Evolutionary conservation across 495 filamentous ascomycete species (phyloP).

Genomic region (Penicilliopsis zonata): DNA sequence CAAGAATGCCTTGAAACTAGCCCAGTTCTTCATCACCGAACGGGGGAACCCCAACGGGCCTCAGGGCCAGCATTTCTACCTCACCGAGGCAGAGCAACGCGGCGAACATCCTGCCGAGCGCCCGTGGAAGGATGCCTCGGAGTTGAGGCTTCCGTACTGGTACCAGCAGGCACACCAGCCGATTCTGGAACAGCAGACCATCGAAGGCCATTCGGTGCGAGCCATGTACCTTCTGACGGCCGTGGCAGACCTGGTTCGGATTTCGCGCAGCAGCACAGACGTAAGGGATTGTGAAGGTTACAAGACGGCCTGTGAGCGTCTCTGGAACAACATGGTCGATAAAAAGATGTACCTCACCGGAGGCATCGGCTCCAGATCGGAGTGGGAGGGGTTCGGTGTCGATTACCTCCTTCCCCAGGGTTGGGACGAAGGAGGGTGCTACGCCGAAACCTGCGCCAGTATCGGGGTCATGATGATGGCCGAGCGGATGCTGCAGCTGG

Average conservation of each 20-base stretch:
- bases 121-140: constrained; percentile 26
- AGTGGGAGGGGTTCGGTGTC: constrained; percentile 51
- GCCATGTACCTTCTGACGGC: constrained; percentile 42
- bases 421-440: constrained; percentile 48
- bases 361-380: constrained; percentile 44
- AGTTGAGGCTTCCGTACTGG: constrained; percentile 30
- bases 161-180: constrained; percentile 45
- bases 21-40: constrained; percentile 44
- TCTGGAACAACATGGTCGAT: constrained; percentile 47
- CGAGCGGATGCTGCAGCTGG: constrained; percentile 37
- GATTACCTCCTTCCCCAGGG: constrained; percentile 45
- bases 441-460: constrained; percentile 48
- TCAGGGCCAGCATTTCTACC: constrained; percentile 37
- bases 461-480: constrained; percentile 52
- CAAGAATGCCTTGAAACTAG: constrained; percentile 34
- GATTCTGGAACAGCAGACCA: constrained; percentile 39
- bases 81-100: constrained; percentile 35
- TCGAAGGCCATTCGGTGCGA: constrained; percentile 49
- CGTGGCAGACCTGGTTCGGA: constrained; percentile 23
- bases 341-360: constrained; percentile 50
- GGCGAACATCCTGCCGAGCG: too few species aligned
- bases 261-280: constrained; percentile 11
- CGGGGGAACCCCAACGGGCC: constrained; percentile 40
- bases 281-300: constrained; percentile 10
- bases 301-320: constrained; percentile 20